phyloP scores from a whole-genome alignment of 176 grass and related monocot species.

The Carex pumila region DNA sequence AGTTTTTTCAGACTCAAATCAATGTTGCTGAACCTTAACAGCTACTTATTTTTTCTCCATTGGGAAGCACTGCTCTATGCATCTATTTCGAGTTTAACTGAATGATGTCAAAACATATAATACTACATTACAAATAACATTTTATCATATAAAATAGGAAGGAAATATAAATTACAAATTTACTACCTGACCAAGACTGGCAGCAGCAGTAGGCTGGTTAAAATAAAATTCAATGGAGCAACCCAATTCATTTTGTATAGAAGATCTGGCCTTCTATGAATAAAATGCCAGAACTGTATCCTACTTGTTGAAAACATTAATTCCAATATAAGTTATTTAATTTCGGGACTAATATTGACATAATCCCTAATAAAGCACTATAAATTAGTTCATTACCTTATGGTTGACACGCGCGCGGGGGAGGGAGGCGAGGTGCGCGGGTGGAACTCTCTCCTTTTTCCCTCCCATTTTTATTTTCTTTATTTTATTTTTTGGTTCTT shows the following conservation, averaged over 20 bases:
- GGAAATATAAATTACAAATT: slow-evolving; percentile 12
- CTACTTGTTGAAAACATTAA: slow-evolving; percentile 33
- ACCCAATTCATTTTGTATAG: slow-evolving; percentile 76
- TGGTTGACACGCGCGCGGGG: no score
- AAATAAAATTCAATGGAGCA: slow-evolving; percentile 68
- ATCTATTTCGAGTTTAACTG: not conserved
- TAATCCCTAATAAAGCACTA: not conserved
- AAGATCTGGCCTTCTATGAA: slow-evolving; percentile 67
- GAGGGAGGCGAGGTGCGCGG: no score
- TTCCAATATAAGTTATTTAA: not conserved
- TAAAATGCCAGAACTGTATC: slow-evolving; percentile 91
- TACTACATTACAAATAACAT: not conserved
- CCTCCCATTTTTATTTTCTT: no score
- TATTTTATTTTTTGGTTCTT: no score
- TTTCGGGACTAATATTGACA: not conserved
- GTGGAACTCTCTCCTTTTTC: no score
- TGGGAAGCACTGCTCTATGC: no score
- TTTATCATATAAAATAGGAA: slow-evolving; percentile 6
- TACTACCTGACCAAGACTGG: slow-evolving; percentile 96
- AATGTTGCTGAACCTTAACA: slow-evolving; percentile 50
- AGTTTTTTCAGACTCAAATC: slow-evolving; percentile 67
- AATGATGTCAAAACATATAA: not conserved
- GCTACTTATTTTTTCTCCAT: slow-evolving; percentile 29
- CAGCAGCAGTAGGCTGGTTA: slow-evolving; percentile 76
- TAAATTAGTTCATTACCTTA: no score